Evolutionary conservation across 2,329 filamentous ascomycete species (phyloP), one percentile per base, ranked within the genome.

Genomic region (Colletotrichum nymphaeae): DNA sequence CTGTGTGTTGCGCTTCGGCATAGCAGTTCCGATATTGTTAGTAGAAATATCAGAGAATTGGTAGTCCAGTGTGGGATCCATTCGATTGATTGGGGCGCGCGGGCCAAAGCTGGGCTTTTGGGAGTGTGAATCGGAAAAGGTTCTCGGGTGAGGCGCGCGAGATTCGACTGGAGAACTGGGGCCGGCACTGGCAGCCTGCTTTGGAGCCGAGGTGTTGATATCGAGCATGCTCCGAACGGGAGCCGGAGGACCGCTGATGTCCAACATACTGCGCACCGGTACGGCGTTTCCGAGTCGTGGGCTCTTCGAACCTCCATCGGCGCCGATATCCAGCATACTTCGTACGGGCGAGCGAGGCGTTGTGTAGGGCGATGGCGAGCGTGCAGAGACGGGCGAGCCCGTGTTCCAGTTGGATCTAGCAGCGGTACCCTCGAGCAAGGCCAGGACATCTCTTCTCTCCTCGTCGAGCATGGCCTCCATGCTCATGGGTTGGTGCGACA

Each of bases 401-500:
- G 81, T 76, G 77, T 78, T 74, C 79, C 75, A 67, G 65, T 77
- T 78, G 75, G 77, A 78, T 53, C 67, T 73, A 74, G 75, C 77
- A 46, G 66, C 69, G 63, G 83, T 85, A 57, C 87, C 88, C 80
- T 93, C 91, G 55, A 95, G 86, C 74, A 94, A 85, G 60, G 91
- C 91, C 76, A 95, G 86, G 52, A 95, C 91, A 83, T 94, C 93
- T 75, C 88, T 87, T 74, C 93, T 89, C 86, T 96, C 94, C 85
- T 95, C 92, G 80, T 95, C 93, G 75, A 95, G 87, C 76, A 92
- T 90, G 62, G 92, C 90, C 83, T 95, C 93, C 79, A 95, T 90
- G 79, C 93, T 95, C 92, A 94, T 94, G 24, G 86, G 84, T 63
- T 83, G 82, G 63, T 75, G 78, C 60, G 80, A 76, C 82, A 83